A percentile compares a stretch with the other conserved stretches of the same genome.
Conservation (phyloP, 768 basidiomycete genomes). For the Lactifluus echinatus region DNA sequence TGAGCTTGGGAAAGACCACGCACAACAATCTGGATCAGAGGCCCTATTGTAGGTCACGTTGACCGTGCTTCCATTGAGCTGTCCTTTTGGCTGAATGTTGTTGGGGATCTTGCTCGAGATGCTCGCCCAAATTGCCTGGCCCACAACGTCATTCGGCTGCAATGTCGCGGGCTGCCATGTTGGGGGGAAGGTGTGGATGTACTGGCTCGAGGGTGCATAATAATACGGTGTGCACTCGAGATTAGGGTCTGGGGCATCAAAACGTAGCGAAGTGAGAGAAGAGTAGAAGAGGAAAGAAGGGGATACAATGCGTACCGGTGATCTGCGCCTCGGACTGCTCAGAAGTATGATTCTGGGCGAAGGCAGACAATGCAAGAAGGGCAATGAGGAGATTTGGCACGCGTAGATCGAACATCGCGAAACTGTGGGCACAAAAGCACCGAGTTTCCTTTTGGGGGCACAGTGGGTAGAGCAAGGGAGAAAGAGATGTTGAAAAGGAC, state of each 20-base stretch:
- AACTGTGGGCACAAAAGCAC: neutral
- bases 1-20: neutral
- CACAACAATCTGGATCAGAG: slow-evolving; percentile 17
- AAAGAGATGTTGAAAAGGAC: neutral
- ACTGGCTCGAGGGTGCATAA: slow-evolving; percentile 3
- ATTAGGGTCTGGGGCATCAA: slow-evolving; percentile 1
- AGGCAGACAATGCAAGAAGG: neutral
- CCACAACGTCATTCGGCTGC: slow-evolving; percentile 8
- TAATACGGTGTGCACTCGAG: slow-evolving; percentile 14
- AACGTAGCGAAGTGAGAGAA: neutral
- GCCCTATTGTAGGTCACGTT: slow-evolving; percentile 12
- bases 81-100: slow-evolving; percentile 35
- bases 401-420: neutral
- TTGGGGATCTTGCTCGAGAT: slow-evolving; percentile 37
- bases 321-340: slow-evolving; percentile 19
- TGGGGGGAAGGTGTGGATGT: slow-evolving; percentile 2
- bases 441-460: neutral
- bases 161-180: slow-evolving; percentile 13
- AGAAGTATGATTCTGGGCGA: slow-evolving; percentile 8
- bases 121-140: slow-evolving; percentile 33
- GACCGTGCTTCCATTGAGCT: neutral
- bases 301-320: neutral
- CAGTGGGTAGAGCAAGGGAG: neutral
- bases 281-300: neutral
- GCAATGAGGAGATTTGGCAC: neutral